A percentile compares a stretch with the other conserved stretches of the same genome.
Conservation (phyloP, 768 basidiomycete species). For the Sarcomyxa edulis region DNA sequence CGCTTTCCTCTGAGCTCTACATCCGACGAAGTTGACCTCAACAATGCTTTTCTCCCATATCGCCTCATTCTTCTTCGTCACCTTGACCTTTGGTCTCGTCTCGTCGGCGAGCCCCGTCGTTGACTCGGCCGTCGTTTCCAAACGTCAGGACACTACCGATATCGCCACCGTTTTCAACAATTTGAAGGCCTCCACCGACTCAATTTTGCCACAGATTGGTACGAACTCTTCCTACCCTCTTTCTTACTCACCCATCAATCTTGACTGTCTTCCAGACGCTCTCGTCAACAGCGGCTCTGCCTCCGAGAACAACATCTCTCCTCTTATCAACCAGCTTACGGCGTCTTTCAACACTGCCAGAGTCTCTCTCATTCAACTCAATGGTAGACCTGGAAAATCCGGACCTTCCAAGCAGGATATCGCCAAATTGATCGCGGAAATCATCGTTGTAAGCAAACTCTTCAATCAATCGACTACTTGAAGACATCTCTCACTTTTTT, state of each 20-base stretch:
- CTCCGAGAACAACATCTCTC: slow-evolving; percentile 14
- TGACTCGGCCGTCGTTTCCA: slow-evolving; percentile 4
- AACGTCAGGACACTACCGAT: slow-evolving; percentile 12
- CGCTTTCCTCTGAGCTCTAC: too few species aligned
- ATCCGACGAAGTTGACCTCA: too few species aligned
- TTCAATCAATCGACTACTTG: background rate
- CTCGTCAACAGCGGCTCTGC: slow-evolving; percentile 11
- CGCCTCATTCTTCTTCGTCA: slow-evolving; percentile 5
- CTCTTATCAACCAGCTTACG: slow-evolving; percentile 16
- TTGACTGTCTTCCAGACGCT: slow-evolving; percentile 4
- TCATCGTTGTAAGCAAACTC: slow-evolving; percentile 15
- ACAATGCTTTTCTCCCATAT: slow-evolving; percentile 4
- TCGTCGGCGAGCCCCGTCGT: slow-evolving; percentile 7
- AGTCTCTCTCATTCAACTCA: slow-evolving; percentile 13
- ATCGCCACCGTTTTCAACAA: slow-evolving; percentile 14
- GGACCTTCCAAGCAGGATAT: slow-evolving; percentile 19
- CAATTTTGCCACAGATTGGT: slow-evolving; percentile 18
- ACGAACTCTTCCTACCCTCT: background rate
- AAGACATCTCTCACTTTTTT: background rate
- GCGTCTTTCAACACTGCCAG: slow-evolving; percentile 16
- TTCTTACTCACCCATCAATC: background rate
- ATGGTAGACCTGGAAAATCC: slow-evolving; percentile 9
- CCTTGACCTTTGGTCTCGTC: slow-evolving; percentile 9
- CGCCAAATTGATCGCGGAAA: slow-evolving; percentile 18
- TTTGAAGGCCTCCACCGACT: slow-evolving; percentile 13